Evolutionary conservation across 2,329 filamentous ascomycete species (phyloP).

Genomic region (Penicillium sclerotigenum): DNA sequence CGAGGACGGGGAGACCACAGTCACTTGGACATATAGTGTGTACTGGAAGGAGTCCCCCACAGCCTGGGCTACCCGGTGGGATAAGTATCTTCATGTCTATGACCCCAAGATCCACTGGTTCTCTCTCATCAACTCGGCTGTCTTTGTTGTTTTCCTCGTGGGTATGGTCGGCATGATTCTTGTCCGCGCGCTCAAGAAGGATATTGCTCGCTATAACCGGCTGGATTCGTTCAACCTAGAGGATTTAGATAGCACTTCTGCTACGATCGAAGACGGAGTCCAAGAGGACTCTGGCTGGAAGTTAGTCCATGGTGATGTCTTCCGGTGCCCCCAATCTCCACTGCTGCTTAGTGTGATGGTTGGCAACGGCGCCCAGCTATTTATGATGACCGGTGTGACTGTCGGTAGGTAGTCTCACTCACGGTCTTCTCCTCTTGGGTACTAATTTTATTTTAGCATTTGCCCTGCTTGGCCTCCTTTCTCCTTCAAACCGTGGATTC

Average conservation of each 20-base stretch:
- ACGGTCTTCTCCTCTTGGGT: not conserved
- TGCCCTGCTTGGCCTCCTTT: slow-evolving; percentile 89
- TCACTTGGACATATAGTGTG: slow-evolving; percentile 89
- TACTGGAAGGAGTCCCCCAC: slow-evolving; percentile 81
- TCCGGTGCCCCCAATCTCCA: slow-evolving; percentile 79
- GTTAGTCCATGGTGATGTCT: slow-evolving; percentile 94
- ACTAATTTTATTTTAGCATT: slow-evolving; percentile 54
- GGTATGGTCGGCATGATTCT: slow-evolving; percentile 92
- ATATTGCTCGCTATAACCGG: slow-evolving; percentile 94
- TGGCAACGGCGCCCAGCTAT: slow-evolving; percentile 91
- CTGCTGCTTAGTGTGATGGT: slow-evolving; percentile 82
- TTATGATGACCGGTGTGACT: slow-evolving; percentile 94
- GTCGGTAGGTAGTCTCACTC: slow-evolving; percentile 53
- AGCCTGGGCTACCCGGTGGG: slow-evolving; percentile 95
- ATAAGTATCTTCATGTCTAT: slow-evolving; percentile 96
- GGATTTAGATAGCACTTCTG: slow-evolving; percentile 76
- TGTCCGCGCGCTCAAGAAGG: slow-evolving; percentile 81
- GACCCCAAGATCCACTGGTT: slow-evolving; percentile 99
- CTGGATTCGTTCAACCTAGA: slow-evolving; percentile 88
- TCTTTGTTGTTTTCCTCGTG: slow-evolving; percentile 89
- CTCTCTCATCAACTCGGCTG: slow-evolving; percentile 90
- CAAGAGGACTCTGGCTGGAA: slow-evolving; percentile 99
- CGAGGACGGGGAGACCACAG: slow-evolving; percentile 61
- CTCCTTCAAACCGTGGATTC: slow-evolving; percentile 90
- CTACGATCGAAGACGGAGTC: slow-evolving; percentile 77